Conservation (phyloP, 768 basidiomycete species). For the Clitopilus hobsonii region DNA sequence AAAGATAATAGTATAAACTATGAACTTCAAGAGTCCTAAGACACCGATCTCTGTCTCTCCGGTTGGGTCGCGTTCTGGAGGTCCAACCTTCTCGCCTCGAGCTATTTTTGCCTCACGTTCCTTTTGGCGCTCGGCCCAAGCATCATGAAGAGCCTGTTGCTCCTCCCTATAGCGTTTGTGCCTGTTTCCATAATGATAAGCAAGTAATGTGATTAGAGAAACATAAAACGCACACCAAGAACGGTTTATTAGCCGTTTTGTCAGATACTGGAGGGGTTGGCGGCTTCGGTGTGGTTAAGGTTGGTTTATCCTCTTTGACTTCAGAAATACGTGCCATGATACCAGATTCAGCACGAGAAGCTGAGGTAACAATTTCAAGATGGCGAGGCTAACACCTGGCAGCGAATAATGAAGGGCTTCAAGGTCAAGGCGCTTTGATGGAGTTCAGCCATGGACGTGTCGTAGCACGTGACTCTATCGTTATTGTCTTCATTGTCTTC, state of each 20-base stretch:
- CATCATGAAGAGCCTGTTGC: constrained; percentile 55
- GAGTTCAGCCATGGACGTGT: no score
- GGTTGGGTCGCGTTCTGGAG: constrained; percentile 71
- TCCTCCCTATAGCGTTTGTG: constrained; percentile 64
- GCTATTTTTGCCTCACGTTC: constrained; percentile 71
- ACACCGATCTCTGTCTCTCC: constrained; percentile 62
- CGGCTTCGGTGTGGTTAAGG: not conserved
- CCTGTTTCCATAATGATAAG: constrained; percentile 29
- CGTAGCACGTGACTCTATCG: no score
- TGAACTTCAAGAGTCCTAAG: constrained; percentile 63
- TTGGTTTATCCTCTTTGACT: no score
- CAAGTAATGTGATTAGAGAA: constrained; percentile 1
- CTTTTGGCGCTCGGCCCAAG: constrained; percentile 66
- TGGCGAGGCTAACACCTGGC: no score
- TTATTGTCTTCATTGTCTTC: no score
- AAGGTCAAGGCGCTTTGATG: no score
- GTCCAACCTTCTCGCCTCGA: constrained; percentile 67
- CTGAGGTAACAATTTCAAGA: no score
- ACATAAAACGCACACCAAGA: constrained; percentile 60
- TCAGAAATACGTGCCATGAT: not conserved
- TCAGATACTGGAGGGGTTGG: constrained; percentile 48
- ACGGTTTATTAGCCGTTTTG: constrained; percentile 83
- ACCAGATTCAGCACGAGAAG: no score
- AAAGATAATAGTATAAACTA: constrained; percentile 51
- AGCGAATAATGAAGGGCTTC: no score